Percentiles rank a stretch among this genome's conserved stretches.
Conservation (phyloP, 192 early-diverging fungal species). For the Linnemannia elongata region DNA sequence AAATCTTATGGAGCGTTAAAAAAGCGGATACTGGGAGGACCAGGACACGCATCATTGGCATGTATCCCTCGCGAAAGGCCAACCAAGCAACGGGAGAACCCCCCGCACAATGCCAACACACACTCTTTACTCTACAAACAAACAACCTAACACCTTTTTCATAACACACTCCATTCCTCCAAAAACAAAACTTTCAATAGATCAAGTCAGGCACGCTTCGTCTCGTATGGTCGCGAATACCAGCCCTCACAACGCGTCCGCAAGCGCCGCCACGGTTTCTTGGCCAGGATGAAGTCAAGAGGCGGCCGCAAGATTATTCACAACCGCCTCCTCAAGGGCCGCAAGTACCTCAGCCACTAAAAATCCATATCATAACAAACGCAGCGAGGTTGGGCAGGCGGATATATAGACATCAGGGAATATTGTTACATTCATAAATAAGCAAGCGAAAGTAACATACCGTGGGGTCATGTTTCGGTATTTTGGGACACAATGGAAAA, state of each 20-base stretch:
- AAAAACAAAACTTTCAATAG: conserved; percentile 14
- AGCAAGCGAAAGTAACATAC: background rate
- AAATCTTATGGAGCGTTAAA: background rate
- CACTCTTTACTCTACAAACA: too few species aligned
- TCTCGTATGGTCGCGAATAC: conserved; percentile 91
- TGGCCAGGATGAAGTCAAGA: conserved; percentile 82
- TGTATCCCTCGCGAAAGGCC: too few species aligned
- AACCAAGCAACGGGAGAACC: too few species aligned
- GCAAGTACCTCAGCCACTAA: conserved; percentile 89
- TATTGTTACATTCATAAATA: background rate
- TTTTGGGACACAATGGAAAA: background rate
- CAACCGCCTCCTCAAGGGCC: conserved; percentile 88
- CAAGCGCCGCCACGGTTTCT: conserved; percentile 94
- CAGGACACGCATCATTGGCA: too few species aligned
- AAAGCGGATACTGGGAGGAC: background rate
- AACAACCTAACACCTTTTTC: background rate
- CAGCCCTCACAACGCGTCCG: conserved; percentile 92
- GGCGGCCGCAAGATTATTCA: conserved; percentile 82
- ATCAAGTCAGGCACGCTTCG: conserved; percentile 77
- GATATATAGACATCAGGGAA: background rate
- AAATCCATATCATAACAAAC: conserved; percentile 1
- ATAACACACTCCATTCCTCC: background rate
- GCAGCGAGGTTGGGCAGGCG: background rate
- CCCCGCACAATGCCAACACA: too few species aligned
- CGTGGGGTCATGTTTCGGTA: background rate